Base-by-base conservation (phyloP, 768 basidiomycete genomes). In the Hortiboletus flavorubellus region DNA sequence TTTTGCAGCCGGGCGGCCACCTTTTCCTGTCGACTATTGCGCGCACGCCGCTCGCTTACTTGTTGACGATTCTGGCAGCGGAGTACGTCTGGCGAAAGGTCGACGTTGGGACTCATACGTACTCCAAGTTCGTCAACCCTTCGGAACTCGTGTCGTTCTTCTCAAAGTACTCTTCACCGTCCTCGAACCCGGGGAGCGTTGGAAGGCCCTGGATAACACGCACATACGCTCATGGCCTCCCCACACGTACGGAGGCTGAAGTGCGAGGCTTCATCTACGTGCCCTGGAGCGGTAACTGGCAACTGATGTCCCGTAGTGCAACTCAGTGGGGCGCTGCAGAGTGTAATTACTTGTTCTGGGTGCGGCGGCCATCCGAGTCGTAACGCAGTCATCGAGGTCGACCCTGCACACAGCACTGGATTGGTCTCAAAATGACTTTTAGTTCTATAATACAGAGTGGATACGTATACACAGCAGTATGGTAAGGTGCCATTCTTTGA, bases 1-100 rank as follows among this genome's bases (percentile, higher is more conserved):
- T 43, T 31, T 41, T 34, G 26, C 62, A 98, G 94, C 97, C 97
- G 11, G 94, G 94, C 6, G 96, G 97, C 4, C 93, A 96, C 65
- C 81, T 99, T 16, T 90, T 98, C 76, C 78, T 99, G 37, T 98
- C 95, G 12, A 98, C 96, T 14, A 90, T 99, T 59, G 86, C 96
- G 0, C 90, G 97, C 38, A 89, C 87, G 10, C 85, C 86, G 4
- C 76, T 91, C 40, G 73, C 88, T n/a, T 84, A 84, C 61, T 69
- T 88, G 46, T 68, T 90, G 34, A 86, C 87, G 5, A 85, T 91
- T 58, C 74, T 86, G 44, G 72, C 92, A 34, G 96, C 95, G 2
- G 96, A 99, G 71, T 75, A 91, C 43, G 68, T 93, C 55, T 76
- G 95, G 15, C 78, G 87, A 4, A 80, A 90, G 64, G 97, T 98